A percentile compares a stretch with the other conserved stretches of the same genome.
Conservation (phyloP, 2,329 filamentous ascomycete genomes). For the Cladosporium sp. region DNA sequence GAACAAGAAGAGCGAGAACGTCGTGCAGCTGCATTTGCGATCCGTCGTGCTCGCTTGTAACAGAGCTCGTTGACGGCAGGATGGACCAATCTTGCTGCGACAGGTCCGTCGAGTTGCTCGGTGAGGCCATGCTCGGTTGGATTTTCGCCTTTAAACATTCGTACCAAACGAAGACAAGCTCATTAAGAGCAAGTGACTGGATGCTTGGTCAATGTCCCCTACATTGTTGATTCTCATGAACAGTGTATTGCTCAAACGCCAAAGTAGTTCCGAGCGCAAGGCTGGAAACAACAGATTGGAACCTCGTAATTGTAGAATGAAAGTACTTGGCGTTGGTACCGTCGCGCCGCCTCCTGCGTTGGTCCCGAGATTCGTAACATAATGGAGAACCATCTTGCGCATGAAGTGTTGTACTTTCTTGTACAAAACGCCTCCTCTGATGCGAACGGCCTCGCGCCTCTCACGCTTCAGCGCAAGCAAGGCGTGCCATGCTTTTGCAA, state of each 20-base stretch:
- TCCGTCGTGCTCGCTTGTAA: not conserved
- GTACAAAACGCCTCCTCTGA: not conserved
- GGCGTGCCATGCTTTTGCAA: not conserved
- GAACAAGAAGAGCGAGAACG: not conserved
- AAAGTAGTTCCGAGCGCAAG: slow-evolving; percentile 3
- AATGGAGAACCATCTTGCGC: not conserved
- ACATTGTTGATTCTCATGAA: not conserved
- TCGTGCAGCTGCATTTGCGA: not conserved
- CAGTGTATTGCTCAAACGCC: slow-evolving; percentile 3
- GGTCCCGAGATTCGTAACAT: not conserved
- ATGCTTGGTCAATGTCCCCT: not conserved
- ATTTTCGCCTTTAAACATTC: not conserved
- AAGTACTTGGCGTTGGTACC: slow-evolving; percentile 2
- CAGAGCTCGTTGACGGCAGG: not conserved
- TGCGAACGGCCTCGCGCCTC: not conserved
- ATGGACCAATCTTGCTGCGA: not conserved
- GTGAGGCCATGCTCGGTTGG: not conserved
- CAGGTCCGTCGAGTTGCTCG: not conserved
- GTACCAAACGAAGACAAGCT: slow-evolving; percentile 1
- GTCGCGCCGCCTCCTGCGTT: not conserved
- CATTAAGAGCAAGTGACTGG: not conserved
- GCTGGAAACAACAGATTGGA: not conserved
- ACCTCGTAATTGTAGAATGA: not conserved
- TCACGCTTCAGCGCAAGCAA: not conserved
- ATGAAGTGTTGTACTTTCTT: slow-evolving; percentile 4